Conservation (phyloP, 306 rosid species). For the Cucurbita ficifolia region DNA sequence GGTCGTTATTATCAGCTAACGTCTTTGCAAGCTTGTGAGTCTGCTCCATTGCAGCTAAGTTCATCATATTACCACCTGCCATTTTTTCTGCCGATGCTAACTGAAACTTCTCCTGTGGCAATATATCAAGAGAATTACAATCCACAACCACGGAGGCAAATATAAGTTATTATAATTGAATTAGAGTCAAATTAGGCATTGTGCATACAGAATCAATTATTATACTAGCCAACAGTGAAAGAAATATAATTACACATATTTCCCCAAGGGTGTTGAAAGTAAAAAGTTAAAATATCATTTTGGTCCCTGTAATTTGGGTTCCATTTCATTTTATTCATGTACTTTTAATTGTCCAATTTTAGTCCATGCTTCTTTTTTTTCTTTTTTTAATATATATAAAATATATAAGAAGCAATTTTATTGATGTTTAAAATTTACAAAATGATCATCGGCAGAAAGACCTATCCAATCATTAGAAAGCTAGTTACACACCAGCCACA, state of each 20-base stretch:
- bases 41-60: constrained; percentile 80
- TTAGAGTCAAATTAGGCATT: neutral
- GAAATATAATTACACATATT: neutral
- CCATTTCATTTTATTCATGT: too few relatives aligned
- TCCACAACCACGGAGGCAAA: neutral
- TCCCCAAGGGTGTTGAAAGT: too few relatives aligned
- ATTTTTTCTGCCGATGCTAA: constrained; percentile 59
- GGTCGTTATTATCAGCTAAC: constrained; percentile 76
- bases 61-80: constrained; percentile 48
- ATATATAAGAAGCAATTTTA: too few relatives aligned
- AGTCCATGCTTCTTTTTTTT: too few relatives aligned
- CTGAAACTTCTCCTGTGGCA: constrained; percentile 44
- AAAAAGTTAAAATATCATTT: too few relatives aligned
- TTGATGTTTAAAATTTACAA: neutral
- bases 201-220: neutral
- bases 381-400: too few relatives aligned
- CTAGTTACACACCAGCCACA: neutral
- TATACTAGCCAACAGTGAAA: neutral
- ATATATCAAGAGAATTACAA: neutral
- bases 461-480: neutral
- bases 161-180: neutral
- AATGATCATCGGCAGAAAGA: too few relatives aligned
- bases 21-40: constrained; percentile 94
- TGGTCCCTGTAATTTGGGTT: too few relatives aligned
- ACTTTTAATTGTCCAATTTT: too few relatives aligned